Percentiles rank a stretch among this genome's conserved stretches.
Conservation (phyloP, 208 protist genomes). For the Acanthamoeba rhysodes region DNA sequence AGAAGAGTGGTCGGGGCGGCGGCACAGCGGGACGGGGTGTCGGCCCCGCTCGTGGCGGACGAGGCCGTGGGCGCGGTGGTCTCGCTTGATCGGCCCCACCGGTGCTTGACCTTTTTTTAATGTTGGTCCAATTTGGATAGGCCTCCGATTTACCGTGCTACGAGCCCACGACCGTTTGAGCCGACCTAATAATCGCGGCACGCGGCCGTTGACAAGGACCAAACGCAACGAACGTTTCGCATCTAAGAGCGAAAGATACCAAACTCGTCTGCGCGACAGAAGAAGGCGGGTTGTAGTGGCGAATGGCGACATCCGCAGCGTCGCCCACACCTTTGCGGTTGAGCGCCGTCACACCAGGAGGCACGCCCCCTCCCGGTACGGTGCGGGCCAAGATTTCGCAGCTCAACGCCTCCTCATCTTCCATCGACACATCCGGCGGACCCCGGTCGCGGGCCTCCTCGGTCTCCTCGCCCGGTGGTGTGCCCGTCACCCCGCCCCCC, state of each 20-base stretch:
- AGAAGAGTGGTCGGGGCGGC: neutral
- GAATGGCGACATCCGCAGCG: neutral
- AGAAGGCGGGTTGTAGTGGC: neutral
- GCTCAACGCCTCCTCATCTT: constrained; percentile 29
- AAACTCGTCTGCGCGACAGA: no score
- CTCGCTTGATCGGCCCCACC: neutral
- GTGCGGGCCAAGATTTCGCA: constrained; percentile 57
- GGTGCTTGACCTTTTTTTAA: neutral
- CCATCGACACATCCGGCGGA: neutral
- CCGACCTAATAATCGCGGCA: neutral
- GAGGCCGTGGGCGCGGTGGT: neutral
- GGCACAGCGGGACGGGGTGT: neutral
- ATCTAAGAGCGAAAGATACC: no score
- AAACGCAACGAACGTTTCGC: no score
- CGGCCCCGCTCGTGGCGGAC: neutral
- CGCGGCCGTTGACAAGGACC: neutral
- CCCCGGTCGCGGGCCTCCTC: neutral
- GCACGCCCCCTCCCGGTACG: constrained; percentile 11
- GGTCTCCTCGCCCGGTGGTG: neutral
- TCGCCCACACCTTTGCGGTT: neutral
- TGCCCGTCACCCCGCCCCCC: neutral
- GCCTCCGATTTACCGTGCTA: neutral
- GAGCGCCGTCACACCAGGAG: neutral
- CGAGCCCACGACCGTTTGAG: neutral
- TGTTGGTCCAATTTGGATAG: neutral